Evolutionary conservation across 805 yeast species (phyloP), one percentile per base, ranked within the genome.

Genomic region (Barnettozyma populi): DNA sequence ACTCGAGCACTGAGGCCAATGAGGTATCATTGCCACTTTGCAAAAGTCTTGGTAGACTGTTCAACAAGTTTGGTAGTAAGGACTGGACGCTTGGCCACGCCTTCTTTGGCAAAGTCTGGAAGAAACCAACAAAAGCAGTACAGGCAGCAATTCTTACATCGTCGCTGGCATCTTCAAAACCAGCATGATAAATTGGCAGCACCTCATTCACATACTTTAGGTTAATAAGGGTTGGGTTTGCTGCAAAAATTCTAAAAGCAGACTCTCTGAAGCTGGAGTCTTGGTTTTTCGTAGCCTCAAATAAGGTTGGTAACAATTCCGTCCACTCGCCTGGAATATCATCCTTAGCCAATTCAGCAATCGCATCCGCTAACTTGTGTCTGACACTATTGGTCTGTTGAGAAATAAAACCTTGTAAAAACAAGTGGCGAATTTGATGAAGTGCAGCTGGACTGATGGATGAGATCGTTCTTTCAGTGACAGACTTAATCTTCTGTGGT

Each of bases 311-410:
- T 35, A 90, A 68, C 43, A 86, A 75, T 37, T 87, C 90, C 14
- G 83, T 79, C 99, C 99, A 92, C 5, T 72, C 65, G 5, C 74
- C 75, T 20, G 71, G 72, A 41, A 71, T 64, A 13, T 78, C 82
- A 49, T 80, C 84, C 58, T 83, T 82, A 2, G 97, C 95, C 41
- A 92, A 79, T 67, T 90, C 98, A 1, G 97, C 87, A 42, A 94
- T 84, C 8, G 96, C 95, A 71, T 94, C 99, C 2, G 97, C 83
- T 43, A 94, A 71, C 62, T 92, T 94, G 66, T 92, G 97, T 63
- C 97, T 82, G 29, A 89, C 89, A 52, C 78, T 79, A 52, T 79
- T 80, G n/a, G 85, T 70, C 62, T 84, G 88, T 50, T 75, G 82
- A 10, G 80, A 64, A 3, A 78, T 63, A 58, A 92, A 88, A 14